Conservation (phyloP, 345 rosid genomes). For the Melastoma malabathricum region DNA sequence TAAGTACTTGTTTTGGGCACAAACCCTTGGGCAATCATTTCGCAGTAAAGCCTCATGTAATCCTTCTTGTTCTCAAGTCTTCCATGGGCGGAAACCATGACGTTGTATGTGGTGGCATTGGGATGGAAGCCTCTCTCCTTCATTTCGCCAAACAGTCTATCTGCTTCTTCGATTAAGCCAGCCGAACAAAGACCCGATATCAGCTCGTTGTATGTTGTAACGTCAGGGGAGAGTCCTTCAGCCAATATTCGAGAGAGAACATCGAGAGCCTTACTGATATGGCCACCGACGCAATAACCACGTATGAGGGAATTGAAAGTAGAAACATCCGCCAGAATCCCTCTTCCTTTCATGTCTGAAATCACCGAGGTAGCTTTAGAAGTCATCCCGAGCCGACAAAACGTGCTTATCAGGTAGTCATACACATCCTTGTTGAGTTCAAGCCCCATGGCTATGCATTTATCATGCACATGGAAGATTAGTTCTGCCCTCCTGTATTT, state of each 20-base stretch:
- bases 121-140: constrained; percentile 44
- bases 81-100: constrained; percentile 51
- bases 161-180: constrained; percentile 34
- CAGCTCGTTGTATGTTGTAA: constrained; percentile 56
- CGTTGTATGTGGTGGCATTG: constrained; percentile 50
- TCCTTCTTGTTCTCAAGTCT: constrained; percentile 61
- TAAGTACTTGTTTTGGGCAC: constrained; percentile 66
- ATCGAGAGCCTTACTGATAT: constrained; percentile 32
- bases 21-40: constrained; percentile 66
- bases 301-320: constrained; percentile 64
- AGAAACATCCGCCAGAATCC: constrained; percentile 30
- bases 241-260: constrained; percentile 39
- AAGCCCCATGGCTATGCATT: constrained; percentile 43
- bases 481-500: constrained; percentile 38
- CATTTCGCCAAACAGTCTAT: constrained; percentile 43
- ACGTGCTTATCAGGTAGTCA: constrained; percentile 46
- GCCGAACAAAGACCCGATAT: constrained; percentile 42
- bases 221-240: constrained; percentile 44
- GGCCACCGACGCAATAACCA: constrained; percentile 54
- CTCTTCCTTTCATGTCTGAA: constrained; percentile 38
- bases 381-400: constrained; percentile 77
- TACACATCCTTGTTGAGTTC: constrained; percentile 38
- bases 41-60: constrained; percentile 47
- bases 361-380: constrained; percentile 43
- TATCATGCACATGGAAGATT: constrained; percentile 44